phyloP scores from a whole-genome alignment of 176 grass and related monocot species.

The Elaeis guineensis region DNA sequence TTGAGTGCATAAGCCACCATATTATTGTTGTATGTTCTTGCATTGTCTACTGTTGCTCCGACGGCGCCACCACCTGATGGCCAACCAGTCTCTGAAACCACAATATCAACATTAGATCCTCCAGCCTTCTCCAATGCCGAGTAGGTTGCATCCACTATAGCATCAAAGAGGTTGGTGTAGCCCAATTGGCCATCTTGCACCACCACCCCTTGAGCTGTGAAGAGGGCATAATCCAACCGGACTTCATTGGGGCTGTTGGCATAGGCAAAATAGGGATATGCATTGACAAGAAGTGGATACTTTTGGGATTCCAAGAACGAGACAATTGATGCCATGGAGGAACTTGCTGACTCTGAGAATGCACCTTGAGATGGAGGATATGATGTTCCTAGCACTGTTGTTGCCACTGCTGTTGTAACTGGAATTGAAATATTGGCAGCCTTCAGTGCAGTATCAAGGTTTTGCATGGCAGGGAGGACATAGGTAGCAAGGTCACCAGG shows the following conservation, averaged over 20 bases:
- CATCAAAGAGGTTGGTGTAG: slow-evolving; percentile 90
- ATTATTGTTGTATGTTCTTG: slow-evolving; percentile 67
- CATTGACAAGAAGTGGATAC: slow-evolving; percentile 11
- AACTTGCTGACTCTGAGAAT: slow-evolving; percentile 1
- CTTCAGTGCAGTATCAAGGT: background rate
- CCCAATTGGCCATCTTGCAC: slow-evolving; percentile 30
- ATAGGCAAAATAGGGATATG: slow-evolving; percentile 53
- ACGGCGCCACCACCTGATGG: slow-evolving; percentile 56
- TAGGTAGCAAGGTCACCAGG: background rate
- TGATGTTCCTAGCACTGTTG: slow-evolving; percentile 5
- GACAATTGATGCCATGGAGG: background rate
- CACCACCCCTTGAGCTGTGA: slow-evolving; percentile 16
- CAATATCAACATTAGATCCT: slow-evolving; percentile 24
- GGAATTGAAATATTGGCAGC: background rate
- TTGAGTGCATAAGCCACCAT: slow-evolving; percentile 31
- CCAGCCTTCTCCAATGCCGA: slow-evolving; percentile 63
- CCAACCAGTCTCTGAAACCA: slow-evolving; percentile 90
- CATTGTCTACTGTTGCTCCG: slow-evolving; percentile 59
- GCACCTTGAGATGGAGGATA: slow-evolving; percentile 14
- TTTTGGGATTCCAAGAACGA: background rate
- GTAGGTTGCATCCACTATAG: slow-evolving; percentile 65
- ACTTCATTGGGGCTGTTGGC: slow-evolving; percentile 31
- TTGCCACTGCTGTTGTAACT: slow-evolving; percentile 15
- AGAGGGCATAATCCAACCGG: slow-evolving; percentile 65
- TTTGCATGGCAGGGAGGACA: slow-evolving; percentile 10